Evolutionary conservation across 345 rosid genomes (phyloP).

Genomic region (Microthlaspi erraticum): DNA sequence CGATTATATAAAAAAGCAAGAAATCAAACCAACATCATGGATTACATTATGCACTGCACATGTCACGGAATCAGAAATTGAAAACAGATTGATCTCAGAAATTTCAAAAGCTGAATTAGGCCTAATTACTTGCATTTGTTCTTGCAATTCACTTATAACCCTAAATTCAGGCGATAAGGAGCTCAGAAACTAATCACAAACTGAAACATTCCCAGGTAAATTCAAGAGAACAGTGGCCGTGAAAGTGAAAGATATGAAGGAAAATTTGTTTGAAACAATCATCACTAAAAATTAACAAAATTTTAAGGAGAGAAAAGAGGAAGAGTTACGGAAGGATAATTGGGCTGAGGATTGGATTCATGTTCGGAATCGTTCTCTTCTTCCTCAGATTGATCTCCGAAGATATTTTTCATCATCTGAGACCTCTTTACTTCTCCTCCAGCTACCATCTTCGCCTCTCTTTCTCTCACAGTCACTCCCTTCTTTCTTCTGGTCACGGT

Average conservation of each 20-base stretch:
- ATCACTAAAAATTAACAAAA: background rate
- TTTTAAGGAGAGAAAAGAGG: background rate
- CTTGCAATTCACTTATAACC: slow-evolving; percentile 2
- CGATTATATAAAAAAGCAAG: background rate
- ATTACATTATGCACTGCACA: background rate
- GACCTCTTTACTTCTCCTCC: slow-evolving; percentile 92
- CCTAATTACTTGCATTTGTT: background rate
- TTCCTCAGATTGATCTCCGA: slow-evolving; percentile 97
- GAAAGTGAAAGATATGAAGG: no score
- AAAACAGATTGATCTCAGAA: background rate
- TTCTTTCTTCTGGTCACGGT: background rate
- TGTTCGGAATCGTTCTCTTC: slow-evolving; percentile 96
- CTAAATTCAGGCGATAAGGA: slow-evolving; percentile 16
- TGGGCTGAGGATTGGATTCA: slow-evolving; percentile 92
- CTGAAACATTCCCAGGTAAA: slow-evolving; percentile 9
- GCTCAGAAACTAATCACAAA: slow-evolving; percentile 6
- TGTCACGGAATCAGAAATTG: slow-evolving; percentile 8
- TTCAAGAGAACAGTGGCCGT: background rate
- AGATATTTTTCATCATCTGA: slow-evolving; percentile 94
- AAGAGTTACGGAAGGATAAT: slow-evolving; percentile 71
- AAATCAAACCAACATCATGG: slow-evolving; percentile 23
- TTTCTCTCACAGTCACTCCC: slow-evolving; percentile 25
- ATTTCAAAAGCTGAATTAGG: slow-evolving; percentile 4
- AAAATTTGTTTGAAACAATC: slow-evolving; percentile 3
- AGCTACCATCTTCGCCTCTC: slow-evolving; percentile 59